Evolutionary conservation across 306 rosid species (phyloP).

Genomic region (Pueraria montana): DNA sequence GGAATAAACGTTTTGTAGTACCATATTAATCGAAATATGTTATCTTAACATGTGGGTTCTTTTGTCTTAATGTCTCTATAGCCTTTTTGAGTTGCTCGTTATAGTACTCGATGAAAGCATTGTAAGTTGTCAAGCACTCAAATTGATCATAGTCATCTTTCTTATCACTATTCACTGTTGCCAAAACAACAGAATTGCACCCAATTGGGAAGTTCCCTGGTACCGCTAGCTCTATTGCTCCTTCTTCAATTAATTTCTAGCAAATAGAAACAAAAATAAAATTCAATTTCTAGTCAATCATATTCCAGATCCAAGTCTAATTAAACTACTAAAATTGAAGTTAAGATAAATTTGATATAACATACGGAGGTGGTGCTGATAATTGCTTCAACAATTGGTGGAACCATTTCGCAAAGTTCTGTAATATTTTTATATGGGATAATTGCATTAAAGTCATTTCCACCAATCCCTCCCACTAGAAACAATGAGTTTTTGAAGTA

Average conservation of each 20-base stretch:
- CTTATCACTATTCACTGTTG: background rate
- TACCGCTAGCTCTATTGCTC: background rate
- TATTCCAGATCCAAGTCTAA: background rate
- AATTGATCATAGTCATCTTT: background rate
- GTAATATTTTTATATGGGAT: background rate
- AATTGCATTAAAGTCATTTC: background rate
- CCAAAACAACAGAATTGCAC: background rate
- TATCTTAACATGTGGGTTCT: background rate
- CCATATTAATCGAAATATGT: background rate
- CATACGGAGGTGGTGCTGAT: too few species aligned
- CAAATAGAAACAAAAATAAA: background rate
- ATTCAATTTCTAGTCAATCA: background rate
- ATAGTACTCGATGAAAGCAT: background rate
- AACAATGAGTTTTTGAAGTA: slow-evolving; percentile 3
- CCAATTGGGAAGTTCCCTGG: background rate
- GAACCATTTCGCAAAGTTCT: background rate
- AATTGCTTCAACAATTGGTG: too few species aligned
- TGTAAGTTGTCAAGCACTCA: background rate
- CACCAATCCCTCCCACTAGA: slow-evolving; percentile 19
- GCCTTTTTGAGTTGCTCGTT: background rate
- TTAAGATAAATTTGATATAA: too few species aligned
- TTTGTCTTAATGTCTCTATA: background rate
- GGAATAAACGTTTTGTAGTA: background rate
- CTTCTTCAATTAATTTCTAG: background rate
- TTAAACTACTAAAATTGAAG: too few species aligned